These are phyloP conservation scores for Nidularia pulvinata DNA, from an alignment of 768 basidiomycete genomes.

Conservation along the genomic window DNA sequence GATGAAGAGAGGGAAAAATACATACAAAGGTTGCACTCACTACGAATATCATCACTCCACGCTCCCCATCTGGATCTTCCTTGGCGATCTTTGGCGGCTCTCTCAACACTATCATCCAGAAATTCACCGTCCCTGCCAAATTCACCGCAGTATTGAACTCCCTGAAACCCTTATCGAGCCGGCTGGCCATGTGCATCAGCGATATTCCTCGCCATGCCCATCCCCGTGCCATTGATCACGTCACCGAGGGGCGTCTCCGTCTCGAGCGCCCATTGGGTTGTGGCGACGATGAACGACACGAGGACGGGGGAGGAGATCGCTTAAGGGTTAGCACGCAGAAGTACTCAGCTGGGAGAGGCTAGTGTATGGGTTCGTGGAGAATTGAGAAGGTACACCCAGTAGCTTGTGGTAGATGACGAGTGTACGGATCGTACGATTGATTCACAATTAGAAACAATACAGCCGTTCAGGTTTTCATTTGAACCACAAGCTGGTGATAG, in stretches of 20 bases:
- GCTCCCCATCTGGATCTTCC: constrained; percentile 47
- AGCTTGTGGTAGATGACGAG: too few relatives aligned
- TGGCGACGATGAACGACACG: constrained; percentile 32
- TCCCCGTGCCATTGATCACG: constrained; percentile 58
- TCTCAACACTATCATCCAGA: constrained; percentile 51
- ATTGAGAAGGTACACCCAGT: too few relatives aligned
- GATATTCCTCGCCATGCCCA: constrained; percentile 42
- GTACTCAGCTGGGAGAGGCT: too few relatives aligned
- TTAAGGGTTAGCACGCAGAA: too few relatives aligned
- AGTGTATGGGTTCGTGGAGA: too few relatives aligned
- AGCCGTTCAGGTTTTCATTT: too few relatives aligned
- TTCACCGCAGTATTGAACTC: constrained; percentile 52
- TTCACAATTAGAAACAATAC: too few relatives aligned
- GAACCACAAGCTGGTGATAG: too few relatives aligned
- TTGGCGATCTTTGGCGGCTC: constrained; percentile 45
- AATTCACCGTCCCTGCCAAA: constrained; percentile 57
- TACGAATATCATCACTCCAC: constrained; percentile 59
- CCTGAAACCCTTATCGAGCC: constrained; percentile 49
- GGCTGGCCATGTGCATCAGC: constrained; percentile 44
- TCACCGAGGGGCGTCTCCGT: constrained; percentile 51
- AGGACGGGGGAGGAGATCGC: constrained; percentile 28
- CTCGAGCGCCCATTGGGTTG: constrained; percentile 35
- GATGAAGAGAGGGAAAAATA: not conserved
- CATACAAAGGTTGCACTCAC: constrained; percentile 53
- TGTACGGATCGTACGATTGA: too few relatives aligned